Evolutionary conservation across 2,329 filamentous ascomycete genomes (phyloP).

Genomic region (Thielaviopsis punctulata): DNA sequence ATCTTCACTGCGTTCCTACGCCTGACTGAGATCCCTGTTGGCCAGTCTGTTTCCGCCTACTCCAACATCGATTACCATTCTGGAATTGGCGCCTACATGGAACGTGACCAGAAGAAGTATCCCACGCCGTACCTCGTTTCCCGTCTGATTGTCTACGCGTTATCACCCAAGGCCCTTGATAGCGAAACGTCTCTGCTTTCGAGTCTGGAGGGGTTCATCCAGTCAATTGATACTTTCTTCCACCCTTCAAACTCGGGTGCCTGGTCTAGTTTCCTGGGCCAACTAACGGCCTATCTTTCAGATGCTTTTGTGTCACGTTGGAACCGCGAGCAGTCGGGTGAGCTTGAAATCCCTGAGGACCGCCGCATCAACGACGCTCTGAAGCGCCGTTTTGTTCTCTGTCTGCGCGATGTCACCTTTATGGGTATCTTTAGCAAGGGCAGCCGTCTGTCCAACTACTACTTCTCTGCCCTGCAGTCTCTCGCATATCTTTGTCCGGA

Average conservation of each 20-base stretch:
- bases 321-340: conserved; percentile 87
- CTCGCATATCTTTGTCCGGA: conserved; percentile 82
- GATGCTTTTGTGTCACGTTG: conserved; percentile 96
- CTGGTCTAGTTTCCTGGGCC: conserved; percentile 81
- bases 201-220: conserved; percentile 76
- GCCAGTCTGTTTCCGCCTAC: conserved; percentile 88
- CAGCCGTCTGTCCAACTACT: conserved; percentile 77
- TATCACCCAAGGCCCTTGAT: conserved; percentile 62
- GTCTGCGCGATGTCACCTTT: conserved; percentile 81
- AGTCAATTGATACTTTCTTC: conserved; percentile 96
- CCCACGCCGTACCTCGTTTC: conserved; percentile 84
- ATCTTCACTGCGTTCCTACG: conserved; percentile 86
- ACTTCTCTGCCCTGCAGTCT: conserved; percentile 75
- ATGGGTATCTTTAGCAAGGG: conserved; percentile 98
- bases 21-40: conserved; percentile 86
- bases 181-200: conserved; percentile 64
- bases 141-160: conserved; percentile 78
- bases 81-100: conserved; percentile 70
- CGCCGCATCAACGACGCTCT: conserved; percentile 64
- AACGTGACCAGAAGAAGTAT: conserved; percentile 86
- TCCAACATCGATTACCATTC: conserved; percentile 67
- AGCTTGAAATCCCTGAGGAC: conserved; percentile 70
- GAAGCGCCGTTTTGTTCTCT: conserved; percentile 76
- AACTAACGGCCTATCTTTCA: conserved; percentile 79
- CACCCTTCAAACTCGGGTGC: conserved; percentile 88